These are phyloP conservation scores for Lactarius sp. DNA, from an alignment of 768 basidiomycete genomes.

Conservation along the genomic window DNA sequence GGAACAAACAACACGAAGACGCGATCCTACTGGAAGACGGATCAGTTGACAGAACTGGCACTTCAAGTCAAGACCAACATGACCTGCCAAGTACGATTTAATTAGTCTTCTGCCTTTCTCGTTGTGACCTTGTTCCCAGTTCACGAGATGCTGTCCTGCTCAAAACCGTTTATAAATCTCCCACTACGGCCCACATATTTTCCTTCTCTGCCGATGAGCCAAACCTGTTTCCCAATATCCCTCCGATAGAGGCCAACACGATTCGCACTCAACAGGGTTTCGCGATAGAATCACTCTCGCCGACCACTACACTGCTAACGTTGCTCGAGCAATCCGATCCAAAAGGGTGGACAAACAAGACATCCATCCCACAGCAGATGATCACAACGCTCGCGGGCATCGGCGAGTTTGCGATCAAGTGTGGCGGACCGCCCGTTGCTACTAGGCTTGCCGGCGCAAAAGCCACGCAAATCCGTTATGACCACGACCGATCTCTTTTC, in stretches of 20 bases:
- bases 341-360: constrained; percentile 95
- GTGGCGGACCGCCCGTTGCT: too few species aligned
- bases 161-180: too few species aligned
- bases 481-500: too few species aligned
- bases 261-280: constrained; percentile 95
- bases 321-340: constrained; percentile 96
- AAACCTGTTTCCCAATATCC: constrained; percentile 75
- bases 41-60: constrained; percentile 91
- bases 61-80: constrained; percentile 83
- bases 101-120: too few species aligned
- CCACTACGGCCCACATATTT: constrained; percentile 93
- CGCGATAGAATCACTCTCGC: constrained; percentile 94
- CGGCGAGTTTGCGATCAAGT: constrained; percentile 91
- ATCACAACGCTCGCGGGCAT: constrained; percentile 83
- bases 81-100: too few species aligned
- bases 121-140: too few species aligned
- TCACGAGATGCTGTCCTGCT: too few species aligned
- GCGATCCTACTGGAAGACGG: constrained; percentile 73
- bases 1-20: constrained; percentile 91
- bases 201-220: constrained; percentile 90
- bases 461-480: too few species aligned
- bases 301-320: constrained; percentile 90
- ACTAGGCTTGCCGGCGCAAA: too few species aligned
- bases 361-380: constrained; percentile 92
- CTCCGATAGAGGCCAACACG: constrained; percentile 60